These are phyloP conservation scores for Krasilnikovozyma curviuscula DNA, from an alignment of 768 basidiomycete species.

Conservation along the genomic window DNA sequence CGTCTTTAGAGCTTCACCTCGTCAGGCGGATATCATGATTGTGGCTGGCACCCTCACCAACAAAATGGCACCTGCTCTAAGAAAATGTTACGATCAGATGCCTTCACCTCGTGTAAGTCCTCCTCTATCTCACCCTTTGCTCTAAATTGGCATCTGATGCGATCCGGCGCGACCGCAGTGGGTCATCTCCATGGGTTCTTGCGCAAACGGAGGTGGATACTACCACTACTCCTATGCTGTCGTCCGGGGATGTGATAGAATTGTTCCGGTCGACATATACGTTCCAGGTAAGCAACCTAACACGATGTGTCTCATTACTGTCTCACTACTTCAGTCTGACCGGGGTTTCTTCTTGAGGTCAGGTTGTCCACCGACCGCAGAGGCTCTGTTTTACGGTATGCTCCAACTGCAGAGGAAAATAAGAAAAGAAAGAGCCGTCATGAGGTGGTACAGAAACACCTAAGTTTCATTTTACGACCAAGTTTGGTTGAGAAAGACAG, in stretches of 20 bases:
- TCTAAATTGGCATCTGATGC: background rate
- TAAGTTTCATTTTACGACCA: no score
- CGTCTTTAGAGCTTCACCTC: conserved; percentile 96
- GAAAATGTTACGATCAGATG: conserved; percentile 79
- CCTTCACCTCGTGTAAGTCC: conserved; percentile 63
- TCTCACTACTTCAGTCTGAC: background rate
- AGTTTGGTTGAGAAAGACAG: no score
- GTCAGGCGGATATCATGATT: conserved; percentile 25
- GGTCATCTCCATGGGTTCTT: conserved; percentile 99
- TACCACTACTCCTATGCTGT: conserved; percentile 62
- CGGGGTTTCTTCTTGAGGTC: background rate
- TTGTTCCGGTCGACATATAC: conserved; percentile 96
- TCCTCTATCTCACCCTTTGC: background rate
- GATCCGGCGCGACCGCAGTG: conserved; percentile 35
- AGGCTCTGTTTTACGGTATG: conserved; percentile 64
- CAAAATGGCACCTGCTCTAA: conserved; percentile 96
- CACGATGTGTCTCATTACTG: conserved; percentile 26
- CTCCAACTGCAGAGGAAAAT: conserved; percentile 93
- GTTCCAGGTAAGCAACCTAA: conserved; percentile 82
- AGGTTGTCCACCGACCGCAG: conserved; percentile 38
- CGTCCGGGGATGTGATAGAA: conserved; percentile 92
- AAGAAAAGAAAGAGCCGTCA: conserved; percentile 65
- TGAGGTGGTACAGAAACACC: conserved; percentile 59
- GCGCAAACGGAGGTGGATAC: conserved; percentile 81
- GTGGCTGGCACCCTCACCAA: conserved; percentile 97